phyloP scores from a whole-genome alignment of 208 protist genomes.

The Acanthamoeba sp. region DNA sequence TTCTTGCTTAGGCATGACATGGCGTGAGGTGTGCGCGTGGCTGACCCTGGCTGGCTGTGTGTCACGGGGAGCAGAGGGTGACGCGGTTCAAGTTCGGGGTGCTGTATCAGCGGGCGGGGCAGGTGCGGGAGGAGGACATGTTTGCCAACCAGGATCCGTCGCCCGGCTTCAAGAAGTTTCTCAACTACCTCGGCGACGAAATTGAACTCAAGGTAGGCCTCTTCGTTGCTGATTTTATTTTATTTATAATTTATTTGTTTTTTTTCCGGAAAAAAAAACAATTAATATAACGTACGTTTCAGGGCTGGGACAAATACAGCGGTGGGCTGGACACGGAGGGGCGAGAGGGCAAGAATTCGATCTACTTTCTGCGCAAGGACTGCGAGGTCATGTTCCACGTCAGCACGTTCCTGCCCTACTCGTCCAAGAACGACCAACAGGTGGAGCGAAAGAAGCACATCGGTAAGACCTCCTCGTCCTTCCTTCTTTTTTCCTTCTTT shows the following conservation, averaged over 20 bases:
- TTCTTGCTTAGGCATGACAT: background rate
- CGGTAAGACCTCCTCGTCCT: background rate
- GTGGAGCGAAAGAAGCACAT: slow-evolving; percentile 71
- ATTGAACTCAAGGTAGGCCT: slow-evolving; percentile 10
- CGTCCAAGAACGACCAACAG: slow-evolving; percentile 57
- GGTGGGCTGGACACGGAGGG: slow-evolving; percentile 51
- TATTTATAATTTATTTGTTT: too few species aligned
- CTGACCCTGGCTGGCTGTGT: too few species aligned
- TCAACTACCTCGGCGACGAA: slow-evolving; percentile 28
- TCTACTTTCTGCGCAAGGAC: background rate
- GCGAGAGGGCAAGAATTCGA: background rate
- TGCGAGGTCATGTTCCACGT: slow-evolving; percentile 72
- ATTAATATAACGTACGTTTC: too few species aligned
- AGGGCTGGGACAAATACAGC: slow-evolving; percentile 34
- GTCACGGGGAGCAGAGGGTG: background rate
- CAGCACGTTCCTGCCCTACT: slow-evolving; percentile 61
- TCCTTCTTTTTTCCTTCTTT: background rate
- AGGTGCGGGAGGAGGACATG: slow-evolving; percentile 84
- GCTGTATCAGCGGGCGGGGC: slow-evolving; percentile 76
- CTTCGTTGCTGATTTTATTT: too few species aligned
- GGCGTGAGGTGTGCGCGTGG: too few species aligned
- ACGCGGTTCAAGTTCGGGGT: slow-evolving; percentile 85
- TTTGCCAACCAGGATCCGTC: slow-evolving; percentile 79
- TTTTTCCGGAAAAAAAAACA: too few species aligned
- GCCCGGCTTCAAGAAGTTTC: slow-evolving; percentile 4